Base-by-base conservation (phyloP, 257 asterid species). In the Phtheirospermum japonicum region DNA sequence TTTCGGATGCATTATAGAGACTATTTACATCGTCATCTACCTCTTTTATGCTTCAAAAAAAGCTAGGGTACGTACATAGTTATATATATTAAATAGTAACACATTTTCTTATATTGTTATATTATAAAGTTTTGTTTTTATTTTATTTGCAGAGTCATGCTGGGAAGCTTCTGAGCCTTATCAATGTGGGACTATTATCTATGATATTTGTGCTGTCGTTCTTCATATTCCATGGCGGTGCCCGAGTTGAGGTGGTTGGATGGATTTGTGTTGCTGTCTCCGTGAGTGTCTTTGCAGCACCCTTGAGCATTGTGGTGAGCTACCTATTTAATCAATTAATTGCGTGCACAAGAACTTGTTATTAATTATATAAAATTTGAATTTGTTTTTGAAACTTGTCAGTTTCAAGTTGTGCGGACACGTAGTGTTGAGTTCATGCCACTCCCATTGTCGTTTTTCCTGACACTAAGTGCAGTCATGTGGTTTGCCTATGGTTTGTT, bases 351-450 rank as follows among this genome's bases (percentile, higher is more conserved):
- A n/a, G n/a, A n/a, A n/a, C n/a, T n/a, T n/a, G n/a, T n/a, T n/a
- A n/a, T n/a, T n/a, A n/a, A n/a, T n/a, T n/a, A n/a, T n/a, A n/a
- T n/a, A n/a, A n/a, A n/a, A n/a, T n/a, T n/a, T n/a, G n/a, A n/a
- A n/a, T n/a, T n/a, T n/a, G n/a, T n/a, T n/a, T n/a, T n/a, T n/a
- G n/a, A n/a, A n/a, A n/a, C n/a, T 4, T 43, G 17, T n/a, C 78
- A 92, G 97, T 67, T 80, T 63, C 90, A 79, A 63, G 99, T 92
- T 9, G 72, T 89, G 5, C 74, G 87, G 66, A 92, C 96, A 2
- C 71, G 81, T 28, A 92, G 95, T 32, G 95, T 85, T 9, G 96
- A 92, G 59, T 92, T 81, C 85, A 76, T 92, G 96, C 96, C 97
- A 0, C 77, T 92, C 66, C 61, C 75, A 16, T 68, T 92, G 65